phyloP scores from a whole-genome alignment of 2,329 filamentous ascomycete species.

The Cyanodermella asteris region DNA sequence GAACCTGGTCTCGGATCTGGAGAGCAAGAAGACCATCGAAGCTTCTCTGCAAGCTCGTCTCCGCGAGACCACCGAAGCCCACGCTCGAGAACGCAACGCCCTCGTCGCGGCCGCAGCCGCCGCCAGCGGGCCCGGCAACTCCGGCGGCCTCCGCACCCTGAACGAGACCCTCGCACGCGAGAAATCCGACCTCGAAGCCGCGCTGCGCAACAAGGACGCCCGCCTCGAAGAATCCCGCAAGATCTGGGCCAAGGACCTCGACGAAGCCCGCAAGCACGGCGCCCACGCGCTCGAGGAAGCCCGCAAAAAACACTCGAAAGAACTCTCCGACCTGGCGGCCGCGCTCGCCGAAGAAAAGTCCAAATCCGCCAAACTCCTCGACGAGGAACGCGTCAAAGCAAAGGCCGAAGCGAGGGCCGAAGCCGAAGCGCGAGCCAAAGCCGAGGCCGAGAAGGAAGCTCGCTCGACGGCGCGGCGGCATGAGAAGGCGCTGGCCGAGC shows the following conservation, averaged over 20 bases:
- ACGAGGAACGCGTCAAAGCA: constrained; percentile 8
- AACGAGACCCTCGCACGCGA: too few species aligned
- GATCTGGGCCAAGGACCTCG: constrained; percentile 9
- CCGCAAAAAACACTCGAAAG: constrained; percentile 10
- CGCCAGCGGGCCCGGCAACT: too few species aligned
- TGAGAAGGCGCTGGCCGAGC: constrained; percentile 19
- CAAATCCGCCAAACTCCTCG: constrained; percentile 5
- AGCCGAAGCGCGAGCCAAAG: constrained; percentile 5
- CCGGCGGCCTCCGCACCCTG: too few species aligned
- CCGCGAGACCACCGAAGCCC: constrained; percentile 23
- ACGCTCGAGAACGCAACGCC: constrained; percentile 19
- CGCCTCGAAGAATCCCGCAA: constrained; percentile 6
- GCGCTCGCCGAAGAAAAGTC: constrained; percentile 8
- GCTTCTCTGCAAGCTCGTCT: too few species aligned
- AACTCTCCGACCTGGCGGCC: constrained; percentile 6
- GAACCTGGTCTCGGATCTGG: too few species aligned
- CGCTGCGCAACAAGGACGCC: constrained; percentile 7
- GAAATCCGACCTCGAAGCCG: constrained; percentile 10
- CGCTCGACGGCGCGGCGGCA: constrained; percentile 16
- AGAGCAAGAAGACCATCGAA: too few species aligned
- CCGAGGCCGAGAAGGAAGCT: constrained; percentile 12
- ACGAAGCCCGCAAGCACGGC: too few species aligned
- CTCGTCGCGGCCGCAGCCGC: too few species aligned
- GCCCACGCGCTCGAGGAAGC: too few species aligned
- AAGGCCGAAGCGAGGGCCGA: constrained; percentile 4